Evolutionary conservation across 192 early-diverging fungal genomes (phyloP).

Genomic region (Powellomyces hirtus): DNA sequence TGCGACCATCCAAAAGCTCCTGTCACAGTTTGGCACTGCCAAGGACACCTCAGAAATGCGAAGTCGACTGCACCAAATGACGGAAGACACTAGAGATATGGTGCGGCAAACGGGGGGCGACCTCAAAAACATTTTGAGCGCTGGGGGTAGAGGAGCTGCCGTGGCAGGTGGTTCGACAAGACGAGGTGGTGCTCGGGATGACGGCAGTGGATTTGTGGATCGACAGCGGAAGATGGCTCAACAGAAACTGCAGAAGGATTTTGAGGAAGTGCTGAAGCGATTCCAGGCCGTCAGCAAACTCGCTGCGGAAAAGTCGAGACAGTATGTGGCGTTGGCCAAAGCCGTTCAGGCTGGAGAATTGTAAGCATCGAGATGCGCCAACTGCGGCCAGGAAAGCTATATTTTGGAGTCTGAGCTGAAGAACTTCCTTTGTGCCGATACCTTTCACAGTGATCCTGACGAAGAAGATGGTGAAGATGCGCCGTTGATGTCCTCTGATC

Average conservation of each 20-base stretch:
- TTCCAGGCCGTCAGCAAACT: slow-evolving; percentile 84
- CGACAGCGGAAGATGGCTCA: slow-evolving; percentile 81
- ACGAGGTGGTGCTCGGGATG: background rate
- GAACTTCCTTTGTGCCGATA: background rate
- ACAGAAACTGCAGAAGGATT: slow-evolving; percentile 92
- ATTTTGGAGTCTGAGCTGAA: no score
- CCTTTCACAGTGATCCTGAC: slow-evolving; percentile 12
- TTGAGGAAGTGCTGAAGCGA: slow-evolving; percentile 84
- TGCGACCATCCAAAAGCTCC: slow-evolving; percentile 75
- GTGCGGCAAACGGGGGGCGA: slow-evolving; percentile 75
- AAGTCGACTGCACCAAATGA: slow-evolving; percentile 62
- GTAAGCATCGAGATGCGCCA: background rate
- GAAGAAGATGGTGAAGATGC: slow-evolving; percentile 59
- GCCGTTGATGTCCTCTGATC: slow-evolving; percentile 53
- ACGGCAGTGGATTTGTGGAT: slow-evolving; percentile 19
- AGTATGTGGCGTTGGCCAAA: slow-evolving; percentile 78
- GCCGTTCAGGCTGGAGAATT: slow-evolving; percentile 39
- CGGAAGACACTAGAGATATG: slow-evolving; percentile 76
- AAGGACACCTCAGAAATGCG: slow-evolving; percentile 78
- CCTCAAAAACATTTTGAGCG: slow-evolving; percentile 66
- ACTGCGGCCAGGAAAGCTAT: background rate
- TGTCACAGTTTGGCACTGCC: slow-evolving; percentile 70
- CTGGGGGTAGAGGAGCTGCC: background rate
- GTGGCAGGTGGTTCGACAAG: background rate
- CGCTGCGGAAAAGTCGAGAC: slow-evolving; percentile 78